Conservation (phyloP, 148 eudicot genomes). For the Agrostemma githago region DNA sequence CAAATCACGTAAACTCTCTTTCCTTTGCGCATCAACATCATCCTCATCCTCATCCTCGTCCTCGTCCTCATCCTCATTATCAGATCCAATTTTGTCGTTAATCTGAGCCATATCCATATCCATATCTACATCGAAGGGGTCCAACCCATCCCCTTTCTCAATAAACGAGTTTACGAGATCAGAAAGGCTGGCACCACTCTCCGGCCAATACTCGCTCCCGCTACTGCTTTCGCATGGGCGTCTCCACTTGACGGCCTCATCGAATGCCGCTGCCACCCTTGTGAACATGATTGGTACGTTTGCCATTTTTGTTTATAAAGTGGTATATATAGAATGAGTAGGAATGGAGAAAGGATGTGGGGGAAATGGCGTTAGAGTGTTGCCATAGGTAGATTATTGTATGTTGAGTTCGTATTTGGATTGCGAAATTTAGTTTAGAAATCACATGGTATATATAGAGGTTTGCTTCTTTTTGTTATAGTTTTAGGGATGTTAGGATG, state of each 20-base stretch:
- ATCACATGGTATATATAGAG: not conserved
- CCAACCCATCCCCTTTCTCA: constrained; percentile 30
- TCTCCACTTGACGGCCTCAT: constrained; percentile 33
- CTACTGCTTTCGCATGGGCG: constrained; percentile 50
- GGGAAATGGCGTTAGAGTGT: constrained; percentile 34
- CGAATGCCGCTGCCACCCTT: constrained; percentile 61
- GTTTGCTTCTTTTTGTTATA: not conserved
- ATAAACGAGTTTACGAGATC: constrained; percentile 67
- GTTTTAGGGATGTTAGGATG: not conserved
- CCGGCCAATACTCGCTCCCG: constrained; percentile 62
- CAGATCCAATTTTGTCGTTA: not conserved
- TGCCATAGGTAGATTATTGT: not conserved
- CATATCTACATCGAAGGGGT: constrained; percentile 11
- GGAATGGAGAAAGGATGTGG: constrained; percentile 24
- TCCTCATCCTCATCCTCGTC: constrained; percentile 17
- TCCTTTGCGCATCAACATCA: constrained; percentile 23
- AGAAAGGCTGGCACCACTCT: constrained; percentile 44
- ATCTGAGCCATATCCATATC: not conserved
- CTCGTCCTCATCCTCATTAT: constrained; percentile 21
- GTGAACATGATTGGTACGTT: constrained; percentile 42
- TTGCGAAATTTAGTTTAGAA: not conserved
- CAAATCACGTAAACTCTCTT: constrained; percentile 36
- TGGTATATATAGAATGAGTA: not conserved
- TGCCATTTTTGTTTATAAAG: constrained; percentile 28
- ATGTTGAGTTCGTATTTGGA: not conserved